A percentile compares a stretch with the other conserved stretches of the same genome.
These are phyloP conservation scores for Volutella citrinella DNA, from an alignment of 2,329 filamentous ascomycete genomes.

Conservation along the genomic window DNA sequence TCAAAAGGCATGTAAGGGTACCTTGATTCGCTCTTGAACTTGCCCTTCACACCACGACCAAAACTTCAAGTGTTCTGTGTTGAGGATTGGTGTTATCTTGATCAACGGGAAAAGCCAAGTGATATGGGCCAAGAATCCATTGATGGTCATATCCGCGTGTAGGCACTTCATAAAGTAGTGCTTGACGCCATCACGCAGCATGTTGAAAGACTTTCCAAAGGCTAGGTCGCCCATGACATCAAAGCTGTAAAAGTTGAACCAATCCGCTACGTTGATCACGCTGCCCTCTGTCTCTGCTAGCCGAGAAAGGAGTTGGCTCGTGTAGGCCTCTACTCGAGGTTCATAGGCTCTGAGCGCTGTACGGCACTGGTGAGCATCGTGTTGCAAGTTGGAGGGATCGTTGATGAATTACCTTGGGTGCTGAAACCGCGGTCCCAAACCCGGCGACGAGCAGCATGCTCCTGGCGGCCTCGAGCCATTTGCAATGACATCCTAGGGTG, in stretches of 20 bases:
- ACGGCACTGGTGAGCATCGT: conserved; percentile 10
- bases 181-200: conserved; percentile 27
- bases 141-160: conserved; percentile 20
- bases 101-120: conserved; percentile 13
- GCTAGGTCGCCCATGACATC: conserved; percentile 41
- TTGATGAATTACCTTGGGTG: conserved; percentile 4
- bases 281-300: conserved; percentile 12
- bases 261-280: conserved; percentile 27
- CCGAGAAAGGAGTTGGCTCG: conserved; percentile 18
- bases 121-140: conserved; percentile 21
- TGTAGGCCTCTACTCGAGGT: conserved; percentile 22
- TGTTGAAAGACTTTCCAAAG: conserved; percentile 34
- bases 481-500: conserved; percentile 5
- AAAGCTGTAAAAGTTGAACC: conserved; percentile 30
- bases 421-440: conserved; percentile 12
- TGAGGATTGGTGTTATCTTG: conserved; percentile 7
- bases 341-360: conserved; percentile 25
- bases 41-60: conserved; percentile 10
- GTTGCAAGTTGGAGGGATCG: too few relatives aligned
- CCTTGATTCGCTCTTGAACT: conserved; percentile 9
- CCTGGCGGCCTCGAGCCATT: conserved; percentile 7
- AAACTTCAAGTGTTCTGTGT: conserved; percentile 8
- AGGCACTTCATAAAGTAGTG: conserved; percentile 25
- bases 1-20: background rate
- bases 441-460: conserved; percentile 9